Conservation (phyloP, 306 rosid genomes). For the Spatholobus suberectus region DNA sequence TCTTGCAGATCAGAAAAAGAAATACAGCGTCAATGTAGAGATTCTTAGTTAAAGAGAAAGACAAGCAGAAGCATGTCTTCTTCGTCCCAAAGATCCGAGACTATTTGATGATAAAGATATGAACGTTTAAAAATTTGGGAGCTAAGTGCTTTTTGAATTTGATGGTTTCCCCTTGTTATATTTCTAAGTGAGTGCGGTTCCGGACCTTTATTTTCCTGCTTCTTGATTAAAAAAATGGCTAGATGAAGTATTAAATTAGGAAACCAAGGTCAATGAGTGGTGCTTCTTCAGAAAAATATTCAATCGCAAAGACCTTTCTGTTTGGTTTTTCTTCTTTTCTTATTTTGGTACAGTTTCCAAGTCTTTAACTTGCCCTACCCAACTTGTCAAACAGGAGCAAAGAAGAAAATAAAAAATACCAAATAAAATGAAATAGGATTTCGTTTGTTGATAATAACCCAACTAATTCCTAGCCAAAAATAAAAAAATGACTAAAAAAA, state of each 20-base stretch:
- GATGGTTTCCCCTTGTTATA: constrained; percentile 76
- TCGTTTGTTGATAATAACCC: constrained; percentile 42
- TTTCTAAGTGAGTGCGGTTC: constrained; percentile 61
- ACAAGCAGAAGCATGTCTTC: constrained; percentile 79
- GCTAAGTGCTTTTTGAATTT: constrained; percentile 72
- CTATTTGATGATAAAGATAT: constrained; percentile 57
- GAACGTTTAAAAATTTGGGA: constrained; percentile 45
- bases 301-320: constrained; percentile 45
- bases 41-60: constrained; percentile 70
- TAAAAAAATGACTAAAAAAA: neutral
- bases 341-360: constrained; percentile 40
- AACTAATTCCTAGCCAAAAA: constrained; percentile 35
- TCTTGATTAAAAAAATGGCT: constrained; percentile 43
- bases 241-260: constrained; percentile 39
- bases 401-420: neutral
- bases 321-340: constrained; percentile 51
- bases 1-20: constrained; percentile 28
- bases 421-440: neutral
- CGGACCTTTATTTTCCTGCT: constrained; percentile 47
- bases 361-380: constrained; percentile 40
- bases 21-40: constrained; percentile 62
- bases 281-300: constrained; percentile 56
- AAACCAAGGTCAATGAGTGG: constrained; percentile 83
- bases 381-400: constrained; percentile 48
- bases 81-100: constrained; percentile 61